Percentiles rank a stretch among this genome's conserved stretches.
These are phyloP conservation scores for Cydonia oblonga DNA, from an alignment of 331 rosid species.

Conservation along the genomic window DNA sequence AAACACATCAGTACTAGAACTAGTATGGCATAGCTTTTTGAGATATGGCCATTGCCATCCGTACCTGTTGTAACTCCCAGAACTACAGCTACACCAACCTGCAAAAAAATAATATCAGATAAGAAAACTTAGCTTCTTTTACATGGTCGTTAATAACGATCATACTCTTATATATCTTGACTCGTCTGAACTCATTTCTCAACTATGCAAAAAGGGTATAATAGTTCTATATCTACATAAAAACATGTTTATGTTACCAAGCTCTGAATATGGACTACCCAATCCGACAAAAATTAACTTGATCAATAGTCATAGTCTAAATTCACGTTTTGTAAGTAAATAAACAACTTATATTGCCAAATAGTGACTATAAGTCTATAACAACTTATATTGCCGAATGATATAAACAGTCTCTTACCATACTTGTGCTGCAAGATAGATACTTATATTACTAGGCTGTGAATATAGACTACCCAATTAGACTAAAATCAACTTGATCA, in stretches of 20 bases:
- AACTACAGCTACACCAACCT: slow-evolving; percentile 42
- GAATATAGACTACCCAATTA: neutral
- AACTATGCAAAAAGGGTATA: neutral
- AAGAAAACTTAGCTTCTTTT: neutral
- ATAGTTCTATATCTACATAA: no score
- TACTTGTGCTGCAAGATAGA: no score
- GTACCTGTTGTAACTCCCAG: slow-evolving; percentile 32
- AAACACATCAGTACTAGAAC: slow-evolving; percentile 42
- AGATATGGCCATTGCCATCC: slow-evolving; percentile 29
- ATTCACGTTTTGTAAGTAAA: no score
- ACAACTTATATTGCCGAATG: no score
- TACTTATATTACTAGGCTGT: no score
- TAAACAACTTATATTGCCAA: neutral
- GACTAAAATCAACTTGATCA: neutral
- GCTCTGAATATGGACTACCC: neutral
- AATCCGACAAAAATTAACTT: neutral
- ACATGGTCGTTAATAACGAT: neutral
- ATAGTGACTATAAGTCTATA: neutral
- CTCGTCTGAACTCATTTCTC: no score
- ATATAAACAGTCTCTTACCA: no score
- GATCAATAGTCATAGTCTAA: no score
- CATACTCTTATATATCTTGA: neutral
- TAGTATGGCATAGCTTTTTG: slow-evolving; percentile 30
- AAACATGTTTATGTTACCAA: no score
- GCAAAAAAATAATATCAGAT: neutral